Evolutionary conservation across 2,329 filamentous ascomycete genomes (phyloP).

Genomic region (Aspergillus carbonarius): DNA sequence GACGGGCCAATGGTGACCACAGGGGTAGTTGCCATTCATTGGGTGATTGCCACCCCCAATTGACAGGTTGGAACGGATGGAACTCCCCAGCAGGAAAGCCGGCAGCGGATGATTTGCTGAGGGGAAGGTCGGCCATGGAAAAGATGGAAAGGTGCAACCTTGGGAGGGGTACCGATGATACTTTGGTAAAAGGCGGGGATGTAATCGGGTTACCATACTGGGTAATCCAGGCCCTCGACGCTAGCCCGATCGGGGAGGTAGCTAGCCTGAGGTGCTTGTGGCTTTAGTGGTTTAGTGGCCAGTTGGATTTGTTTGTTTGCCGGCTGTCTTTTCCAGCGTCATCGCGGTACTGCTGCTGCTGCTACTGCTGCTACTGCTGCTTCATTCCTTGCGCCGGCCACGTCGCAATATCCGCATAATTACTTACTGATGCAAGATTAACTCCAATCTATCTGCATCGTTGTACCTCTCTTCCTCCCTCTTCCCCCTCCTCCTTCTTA

Average conservation of each 20-base stretch:
- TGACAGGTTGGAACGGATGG: not conserved
- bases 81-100: not conserved
- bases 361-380: not conserved
- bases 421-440: slow-evolving; percentile 1
- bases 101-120: not conserved
- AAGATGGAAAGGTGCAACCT: not conserved
- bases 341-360: not conserved
- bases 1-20: too few species aligned
- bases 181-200: not conserved
- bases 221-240: not conserved
- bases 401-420: not conserved
- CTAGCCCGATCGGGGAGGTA: not conserved
- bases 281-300: not conserved
- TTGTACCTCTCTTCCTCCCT: not conserved
- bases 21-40: too few species aligned
- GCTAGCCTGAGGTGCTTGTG: not conserved
- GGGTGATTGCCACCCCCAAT: not conserved
- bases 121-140: not conserved
- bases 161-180: too few species aligned
- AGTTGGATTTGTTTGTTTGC: not conserved
- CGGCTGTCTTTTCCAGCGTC: not conserved
- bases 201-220: not conserved
- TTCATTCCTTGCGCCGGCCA: not conserved
- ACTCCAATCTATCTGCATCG: not conserved
- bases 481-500: not conserved